Evolutionary conservation across 2,329 filamentous ascomycete genomes (phyloP), one percentile per base, ranked within the genome.

Genomic region (Capronia epimyces): DNA sequence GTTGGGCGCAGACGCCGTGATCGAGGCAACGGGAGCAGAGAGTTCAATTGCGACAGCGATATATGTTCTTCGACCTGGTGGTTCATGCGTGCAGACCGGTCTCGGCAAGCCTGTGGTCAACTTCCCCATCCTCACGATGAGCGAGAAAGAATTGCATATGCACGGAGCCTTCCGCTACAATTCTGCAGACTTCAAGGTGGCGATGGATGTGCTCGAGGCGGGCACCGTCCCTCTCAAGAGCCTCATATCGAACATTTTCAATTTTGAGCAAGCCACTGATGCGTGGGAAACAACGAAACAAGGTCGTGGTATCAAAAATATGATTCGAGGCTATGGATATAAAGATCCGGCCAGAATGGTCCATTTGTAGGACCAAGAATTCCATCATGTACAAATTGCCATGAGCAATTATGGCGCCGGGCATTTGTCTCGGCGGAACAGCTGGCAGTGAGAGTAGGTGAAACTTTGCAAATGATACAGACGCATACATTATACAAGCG

Each of bases 1-100:
- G 0, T 52, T 69, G 21, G 67, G 71, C 2, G 65, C 65, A 15
- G 64, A 74, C 53, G 63, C 71, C 18, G 68, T 68, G 12, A 71
- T 74, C 21, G 63, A 71, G 55, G 69, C 72, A 1, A 69, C 72
- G 1, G 73, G 74, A 2, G 71, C 69, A 0, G 66, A 67, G 13
- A 64, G 66, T 2, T 71, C 73, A 45, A 67, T 74, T 18, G 71
- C 73, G 39, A 71, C 69, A 12, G 74, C 72, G 21, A 59, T 76
- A 8, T 64, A 73, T 60, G 64, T 62, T 8, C 53, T 68, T 8
- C 53, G 63, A 6, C 55, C 58, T 16, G 64, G 65, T 1, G 67
- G 67, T 1, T 53, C 53, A 1, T 66, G 63, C 53, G 62, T 68
- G 13, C 67, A 71, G 51, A 65, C 62, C 32, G 66, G 71, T 0